Evolutionary conservation across 2,329 filamentous ascomycete species (phyloP).

Genomic region (Geosmithia morbida): DNA sequence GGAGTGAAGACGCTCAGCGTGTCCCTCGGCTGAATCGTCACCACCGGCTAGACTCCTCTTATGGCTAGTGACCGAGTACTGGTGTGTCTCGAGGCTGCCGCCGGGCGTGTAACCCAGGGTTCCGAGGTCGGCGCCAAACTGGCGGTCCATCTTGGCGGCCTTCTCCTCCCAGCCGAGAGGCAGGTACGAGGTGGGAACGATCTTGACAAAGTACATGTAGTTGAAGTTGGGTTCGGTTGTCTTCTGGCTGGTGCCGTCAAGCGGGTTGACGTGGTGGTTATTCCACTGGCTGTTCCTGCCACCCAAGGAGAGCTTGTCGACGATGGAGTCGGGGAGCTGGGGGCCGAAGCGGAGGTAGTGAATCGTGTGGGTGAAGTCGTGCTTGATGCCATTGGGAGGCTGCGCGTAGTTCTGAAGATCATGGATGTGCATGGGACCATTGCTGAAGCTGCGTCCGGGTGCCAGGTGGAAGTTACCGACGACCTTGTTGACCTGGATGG

Average conservation of each 20-base stretch:
- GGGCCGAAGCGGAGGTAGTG: constrained; percentile 89
- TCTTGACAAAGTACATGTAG: constrained; percentile 99
- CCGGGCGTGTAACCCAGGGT: constrained; percentile 48
- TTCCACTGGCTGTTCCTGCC: constrained; percentile 31
- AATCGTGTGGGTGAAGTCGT: constrained; percentile 81
- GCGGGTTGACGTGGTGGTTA: constrained; percentile 82
- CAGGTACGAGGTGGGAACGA: constrained; percentile 89
- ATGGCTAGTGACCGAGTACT: constrained; percentile 96
- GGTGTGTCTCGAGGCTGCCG: constrained; percentile 90
- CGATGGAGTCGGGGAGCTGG: constrained; percentile 62
- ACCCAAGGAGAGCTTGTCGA: constrained; percentile 36
- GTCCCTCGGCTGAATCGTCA: constrained; percentile 71
- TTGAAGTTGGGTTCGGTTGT: constrained; percentile 79
- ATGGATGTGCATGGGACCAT: constrained; percentile 93
- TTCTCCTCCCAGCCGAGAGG: constrained; percentile 76
- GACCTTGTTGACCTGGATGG: constrained; percentile 92
- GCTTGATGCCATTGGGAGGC: constrained; percentile 48
- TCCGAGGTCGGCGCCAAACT: constrained; percentile 41
- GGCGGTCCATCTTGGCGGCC: constrained; percentile 25
- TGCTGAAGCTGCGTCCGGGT: constrained; percentile 89
- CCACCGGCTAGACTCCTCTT: constrained; percentile 78
- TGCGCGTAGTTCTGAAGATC: constrained; percentile 94
- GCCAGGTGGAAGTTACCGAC: constrained; percentile 98
- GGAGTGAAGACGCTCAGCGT: constrained; percentile 83
- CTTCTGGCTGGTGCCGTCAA: constrained; percentile 65